Evolutionary conservation across 371 early-diverging fungal species (phyloP).

Genomic region (Syncephalis fuscata): DNA sequence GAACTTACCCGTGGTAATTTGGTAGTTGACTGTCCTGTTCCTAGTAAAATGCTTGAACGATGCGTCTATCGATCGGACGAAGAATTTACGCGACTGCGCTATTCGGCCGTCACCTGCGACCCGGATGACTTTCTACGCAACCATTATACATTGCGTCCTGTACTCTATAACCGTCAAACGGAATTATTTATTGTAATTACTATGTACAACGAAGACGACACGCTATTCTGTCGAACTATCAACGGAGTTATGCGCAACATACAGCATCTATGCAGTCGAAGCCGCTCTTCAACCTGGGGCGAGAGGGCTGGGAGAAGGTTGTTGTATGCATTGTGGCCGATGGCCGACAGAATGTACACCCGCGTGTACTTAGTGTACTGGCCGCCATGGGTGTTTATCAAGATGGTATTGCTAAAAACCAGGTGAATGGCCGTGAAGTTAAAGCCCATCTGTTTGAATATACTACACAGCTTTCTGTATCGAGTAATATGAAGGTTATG

Average conservation of each 20-base stretch:
- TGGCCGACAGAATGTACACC: constrained; percentile 44
- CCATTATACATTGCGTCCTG: constrained; percentile 64
- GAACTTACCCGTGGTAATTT: constrained; percentile 48
- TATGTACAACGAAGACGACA: constrained; percentile 77
- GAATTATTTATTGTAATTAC: constrained; percentile 84
- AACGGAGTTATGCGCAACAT: constrained; percentile 61
- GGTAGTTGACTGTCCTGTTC: constrained; percentile 50
- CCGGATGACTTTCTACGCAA: constrained; percentile 60
- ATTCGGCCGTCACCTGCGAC: constrained; percentile 70
- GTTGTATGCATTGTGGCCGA: constrained; percentile 65
- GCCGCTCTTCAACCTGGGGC: constrained; percentile 52
- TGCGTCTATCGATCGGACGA: constrained; percentile 24
- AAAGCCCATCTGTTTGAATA: constrained; percentile 84
- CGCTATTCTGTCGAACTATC: constrained; percentile 64
- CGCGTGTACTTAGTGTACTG: constrained; percentile 49
- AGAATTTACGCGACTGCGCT: constrained; percentile 62
- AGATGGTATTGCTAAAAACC: constrained; percentile 53
- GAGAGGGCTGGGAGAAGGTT: constrained; percentile 67
- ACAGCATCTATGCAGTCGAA: constrained; percentile 49
- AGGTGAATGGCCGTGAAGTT: constrained; percentile 35
- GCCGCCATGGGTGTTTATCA: constrained; percentile 74
- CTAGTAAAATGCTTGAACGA: constrained; percentile 26
- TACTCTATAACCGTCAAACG: constrained; percentile 54
- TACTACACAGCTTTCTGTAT: constrained; percentile 57
- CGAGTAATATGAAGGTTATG: constrained; percentile 10